Base-by-base conservation (phyloP, 176 grass and related monocot species). In the Avena atlantica region DNA sequence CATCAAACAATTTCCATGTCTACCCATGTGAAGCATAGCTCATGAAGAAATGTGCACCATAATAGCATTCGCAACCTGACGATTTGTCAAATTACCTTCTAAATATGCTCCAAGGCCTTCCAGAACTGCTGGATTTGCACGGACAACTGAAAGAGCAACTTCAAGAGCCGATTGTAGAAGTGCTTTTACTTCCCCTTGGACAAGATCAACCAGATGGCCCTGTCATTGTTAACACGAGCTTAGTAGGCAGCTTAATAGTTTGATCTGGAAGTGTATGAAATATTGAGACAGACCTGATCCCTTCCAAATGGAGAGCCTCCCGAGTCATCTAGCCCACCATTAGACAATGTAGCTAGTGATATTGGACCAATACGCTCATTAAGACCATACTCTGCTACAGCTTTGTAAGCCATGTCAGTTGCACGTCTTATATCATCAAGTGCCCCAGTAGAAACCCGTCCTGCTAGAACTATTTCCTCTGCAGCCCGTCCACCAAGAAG, bases 341-440 rank as follows among this genome's bases (percentile, higher is more conserved):
- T 87, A 65, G 97, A 99, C 62, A 97, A 88, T 72, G 94, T 99
- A 64, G 89, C 89, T 83, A 99, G 24, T 85, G 94, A 96, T 82
- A 99, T 81, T 76, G 97, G 97, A 53, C 97, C 94, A 5, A 99
- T 92, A 11, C 84, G 90, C 68, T 90, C 83, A 88, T 90, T 99
- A 88, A 99, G 92, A 77, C 97, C 94, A n/a, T 94, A 99, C 78
- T 99, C 97, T 81, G 97, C 97, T 61, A 99, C 91, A 55, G 94
- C 97, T 86, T 99, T 99, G 86, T 99, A 99, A 36, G 97, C 94
- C 92, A 99, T 97, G 79, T 99, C 97, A 53, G 97, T 99, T 37
- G 94, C 97, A 48, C 91, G 92, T 69, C 89, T 96, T 87, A 99
- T 99, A 79, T 99, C 97, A 91, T 99, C 97, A 80, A 99, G 92